phyloP scores from a whole-genome alignment of 176 grass and related monocot species.

The Oryza nivara region DNA sequence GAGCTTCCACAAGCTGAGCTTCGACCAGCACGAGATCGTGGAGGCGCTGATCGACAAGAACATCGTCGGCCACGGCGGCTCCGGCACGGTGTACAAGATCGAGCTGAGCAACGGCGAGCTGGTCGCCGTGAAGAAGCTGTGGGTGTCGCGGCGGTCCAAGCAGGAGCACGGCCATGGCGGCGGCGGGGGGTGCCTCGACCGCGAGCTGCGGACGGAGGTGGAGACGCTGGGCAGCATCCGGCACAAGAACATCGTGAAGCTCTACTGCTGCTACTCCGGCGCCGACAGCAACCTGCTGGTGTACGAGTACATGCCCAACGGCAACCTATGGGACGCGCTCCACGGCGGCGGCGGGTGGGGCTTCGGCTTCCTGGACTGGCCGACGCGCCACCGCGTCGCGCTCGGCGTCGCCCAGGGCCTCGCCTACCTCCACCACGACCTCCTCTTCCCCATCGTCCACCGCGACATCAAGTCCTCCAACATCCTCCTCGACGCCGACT shows the following conservation, averaged over 20 bases:
- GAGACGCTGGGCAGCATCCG: conserved; percentile 98
- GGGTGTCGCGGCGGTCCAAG: conserved; percentile 42
- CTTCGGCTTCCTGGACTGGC: conserved; percentile 72
- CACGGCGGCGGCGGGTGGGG: conserved; percentile 51
- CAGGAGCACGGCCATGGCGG: neutral
- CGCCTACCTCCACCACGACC: conserved; percentile 90
- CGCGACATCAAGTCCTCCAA: conserved; percentile 94
- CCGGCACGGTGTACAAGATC: conserved; percentile 94
- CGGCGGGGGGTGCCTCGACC: conserved; percentile 38
- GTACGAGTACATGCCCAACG: conserved; percentile 98
- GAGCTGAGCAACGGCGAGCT: conserved; percentile 72
- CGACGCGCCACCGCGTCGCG: conserved; percentile 72
- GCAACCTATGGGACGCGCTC: conserved; percentile 90
- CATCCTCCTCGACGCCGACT: conserved; percentile 91
- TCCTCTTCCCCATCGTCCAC: conserved; percentile 81
- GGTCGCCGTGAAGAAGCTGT: conserved; percentile 90
- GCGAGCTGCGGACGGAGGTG: conserved; percentile 80
- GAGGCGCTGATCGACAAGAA: conserved; percentile 93
- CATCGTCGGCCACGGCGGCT: conserved; percentile 82
- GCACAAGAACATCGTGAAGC: conserved; percentile 99
- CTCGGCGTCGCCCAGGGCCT: conserved; percentile 84
- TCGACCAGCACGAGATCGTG: conserved; percentile 91
- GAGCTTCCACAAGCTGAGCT: conserved; percentile 91
- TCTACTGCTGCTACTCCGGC: conserved; percentile 95
- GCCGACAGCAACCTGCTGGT: conserved; percentile 81